Conservation (phyloP, 306 rosid species). For the Vicia faba region DNA sequence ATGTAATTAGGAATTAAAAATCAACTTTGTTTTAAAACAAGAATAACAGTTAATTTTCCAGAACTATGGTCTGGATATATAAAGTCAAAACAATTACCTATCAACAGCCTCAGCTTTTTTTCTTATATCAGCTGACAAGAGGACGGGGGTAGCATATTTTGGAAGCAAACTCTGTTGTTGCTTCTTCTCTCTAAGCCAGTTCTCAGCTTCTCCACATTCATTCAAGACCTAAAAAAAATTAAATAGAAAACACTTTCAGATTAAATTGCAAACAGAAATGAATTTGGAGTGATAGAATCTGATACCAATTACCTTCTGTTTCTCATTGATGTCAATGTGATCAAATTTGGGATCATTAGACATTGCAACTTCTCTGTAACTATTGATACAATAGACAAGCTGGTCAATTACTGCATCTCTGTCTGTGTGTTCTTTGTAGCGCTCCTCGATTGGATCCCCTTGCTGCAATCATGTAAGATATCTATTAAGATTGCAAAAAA, state of each 20-base stretch:
- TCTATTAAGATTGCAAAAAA: conserved; percentile 26
- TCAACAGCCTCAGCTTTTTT: conserved; percentile 82
- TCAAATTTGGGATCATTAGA: conserved; percentile 75
- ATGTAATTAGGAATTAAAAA: background rate
- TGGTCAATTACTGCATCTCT: conserved; percentile 68
- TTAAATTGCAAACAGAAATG: background rate
- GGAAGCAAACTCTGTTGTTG: conserved; percentile 78
- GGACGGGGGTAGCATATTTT: conserved; percentile 72
- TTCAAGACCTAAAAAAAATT: conserved; percentile 56
- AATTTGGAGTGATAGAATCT: background rate
- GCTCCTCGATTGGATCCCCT: conserved; percentile 90
- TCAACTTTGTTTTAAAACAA: background rate
- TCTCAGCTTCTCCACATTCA: conserved; percentile 84
- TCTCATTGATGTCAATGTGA: conserved; percentile 79
- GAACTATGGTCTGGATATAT: background rate
- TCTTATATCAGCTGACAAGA: conserved; percentile 71
- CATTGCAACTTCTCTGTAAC: conserved; percentile 80
- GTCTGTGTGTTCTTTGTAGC: conserved; percentile 65
- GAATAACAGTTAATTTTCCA: background rate
- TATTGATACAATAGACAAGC: conserved; percentile 54
- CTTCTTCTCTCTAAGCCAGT: conserved; percentile 81
- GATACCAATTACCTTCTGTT: conserved; percentile 59
- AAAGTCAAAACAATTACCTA: conserved; percentile 48
- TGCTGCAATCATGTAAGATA: conserved; percentile 54
- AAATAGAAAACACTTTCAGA: background rate